phyloP scores from a whole-genome alignment of 768 basidiomycete species.

The Boletus subcaerulescens region DNA sequence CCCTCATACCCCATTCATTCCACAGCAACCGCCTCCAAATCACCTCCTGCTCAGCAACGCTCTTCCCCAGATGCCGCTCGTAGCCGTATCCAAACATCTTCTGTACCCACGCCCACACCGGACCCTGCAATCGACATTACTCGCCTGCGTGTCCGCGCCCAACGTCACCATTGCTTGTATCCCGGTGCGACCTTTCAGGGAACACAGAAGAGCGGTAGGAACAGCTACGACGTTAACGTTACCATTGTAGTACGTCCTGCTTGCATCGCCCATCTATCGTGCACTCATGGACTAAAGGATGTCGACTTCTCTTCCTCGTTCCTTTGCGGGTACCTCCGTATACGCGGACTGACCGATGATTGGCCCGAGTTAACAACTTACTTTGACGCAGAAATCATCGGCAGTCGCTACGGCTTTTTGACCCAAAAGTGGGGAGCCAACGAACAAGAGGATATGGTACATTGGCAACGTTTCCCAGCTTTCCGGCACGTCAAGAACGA shows the following conservation, averaged over 20 bases:
- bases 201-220: constrained; percentile 91
- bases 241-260: constrained; percentile 74
- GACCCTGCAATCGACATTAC: constrained; percentile 75
- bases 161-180: constrained; percentile 75
- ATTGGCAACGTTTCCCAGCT: constrained; percentile 92
- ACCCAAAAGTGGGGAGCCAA: constrained; percentile 90
- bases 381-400: constrained; percentile 96
- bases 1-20: constrained; percentile 14
- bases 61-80: constrained; percentile 12
- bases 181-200: constrained; percentile 88
- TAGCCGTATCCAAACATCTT: constrained; percentile 6
- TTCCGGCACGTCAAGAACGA: constrained; percentile 81
- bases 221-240: constrained; percentile 92
- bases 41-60: constrained; percentile 17
- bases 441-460: constrained; percentile 88
- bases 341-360: constrained; percentile 88
- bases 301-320: constrained; percentile 85
- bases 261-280: constrained; percentile 1
- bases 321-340: constrained; percentile 89
- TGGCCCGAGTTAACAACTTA: constrained; percentile 96
- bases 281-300: constrained; percentile 49
- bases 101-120: constrained; percentile 23
- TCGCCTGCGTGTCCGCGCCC: constrained; percentile 67
- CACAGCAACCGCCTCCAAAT: constrained; percentile 9
- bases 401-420: constrained; percentile 84